Evolutionary conservation across 2,329 filamentous ascomycete species (phyloP), one percentile per base, ranked within the genome.

Genomic region (Beauveria australis): DNA sequence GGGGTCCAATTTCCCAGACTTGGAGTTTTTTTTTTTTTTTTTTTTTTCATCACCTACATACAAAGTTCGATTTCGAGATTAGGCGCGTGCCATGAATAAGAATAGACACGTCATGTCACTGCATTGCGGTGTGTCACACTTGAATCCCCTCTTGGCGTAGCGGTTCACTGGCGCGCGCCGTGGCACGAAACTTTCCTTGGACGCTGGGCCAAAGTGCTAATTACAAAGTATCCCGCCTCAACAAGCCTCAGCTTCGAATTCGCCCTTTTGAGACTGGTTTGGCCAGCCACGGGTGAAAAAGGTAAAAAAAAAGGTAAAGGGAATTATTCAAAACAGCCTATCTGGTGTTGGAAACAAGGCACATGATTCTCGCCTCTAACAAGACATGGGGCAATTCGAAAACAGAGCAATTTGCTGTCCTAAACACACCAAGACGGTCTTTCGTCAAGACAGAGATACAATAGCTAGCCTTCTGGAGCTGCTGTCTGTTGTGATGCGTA

Each of bases 111-210:
- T 26, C 33, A 41, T 33, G n/a, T 37, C 28, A 30, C 44, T 26
- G 16, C 14, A 10, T 28, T 10, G 22, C 22, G n/a, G 16, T 28
- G 44, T 43, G 33, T 49, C 28, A 18, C 55, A 49, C 47, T 19
- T 24, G 24, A 52, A 19, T 12, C 54, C 40, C 30, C 14, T 41
- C 54, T 28, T n/a, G 56, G 48, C 26, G 51, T 52, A 59, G 56
- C 56, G 56, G 48, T 48, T 59, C 56, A 37, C 37, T 52, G 48
- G 48, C 48, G 56, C 44, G 24, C 28, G 16, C 54, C 47, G 26
- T 59, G 40, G 56, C 26, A 52, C 40, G 47, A 46, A 44, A 24
- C 47, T 44, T 53, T 59, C 28, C 9, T 43, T 19, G 16, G 19
- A n/a, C 7, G 19, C 19, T 41, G 47, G 12, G 24, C 24, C 14